Percentiles rank a stretch among this genome's conserved stretches.
These are phyloP conservation scores for Rhizopus sp. DNA, from an alignment of 371 early-diverging fungal species.

Conservation along the genomic window DNA sequence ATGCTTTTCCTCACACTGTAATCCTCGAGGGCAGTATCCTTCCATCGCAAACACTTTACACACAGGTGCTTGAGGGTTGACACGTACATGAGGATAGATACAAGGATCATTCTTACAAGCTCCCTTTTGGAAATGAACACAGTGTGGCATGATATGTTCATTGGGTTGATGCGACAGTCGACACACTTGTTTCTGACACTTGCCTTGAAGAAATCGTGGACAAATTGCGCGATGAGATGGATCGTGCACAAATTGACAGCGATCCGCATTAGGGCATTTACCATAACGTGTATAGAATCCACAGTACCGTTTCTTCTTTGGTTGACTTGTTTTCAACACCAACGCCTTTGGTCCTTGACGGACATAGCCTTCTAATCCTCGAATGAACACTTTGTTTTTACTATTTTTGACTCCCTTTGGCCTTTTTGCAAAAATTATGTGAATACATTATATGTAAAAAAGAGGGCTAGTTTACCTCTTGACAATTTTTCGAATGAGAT, in stretches of 20 bases:
- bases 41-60: conserved; percentile 59
- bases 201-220: conserved; percentile 49
- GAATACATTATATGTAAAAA: background rate
- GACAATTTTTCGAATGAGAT: conserved; percentile 12
- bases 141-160: conserved; percentile 54
- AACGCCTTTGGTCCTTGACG: conserved; percentile 43
- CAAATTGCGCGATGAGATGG: conserved; percentile 57
- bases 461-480: conserved; percentile 21
- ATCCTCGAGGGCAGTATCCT: conserved; percentile 58
- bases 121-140: conserved; percentile 56
- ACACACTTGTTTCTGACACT: conserved; percentile 42
- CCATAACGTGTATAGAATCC: conserved; percentile 50
- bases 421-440: background rate
- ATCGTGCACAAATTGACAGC: conserved; percentile 54
- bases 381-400: conserved; percentile 30
- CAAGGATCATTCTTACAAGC: conserved; percentile 52
- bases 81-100: conserved; percentile 53
- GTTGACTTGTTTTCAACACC: conserved; percentile 22
- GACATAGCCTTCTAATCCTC: conserved; percentile 45
- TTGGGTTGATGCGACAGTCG: conserved; percentile 53
- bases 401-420: conserved; percentile 16
- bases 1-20: conserved; percentile 53
- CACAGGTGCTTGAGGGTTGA: conserved; percentile 55
- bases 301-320: conserved; percentile 29
- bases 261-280: conserved; percentile 27